Evolutionary conservation across 192 early-diverging fungal genomes (phyloP), one percentile per base, ranked within the genome.

Genomic region (Blastocladiella britannica): DNA sequence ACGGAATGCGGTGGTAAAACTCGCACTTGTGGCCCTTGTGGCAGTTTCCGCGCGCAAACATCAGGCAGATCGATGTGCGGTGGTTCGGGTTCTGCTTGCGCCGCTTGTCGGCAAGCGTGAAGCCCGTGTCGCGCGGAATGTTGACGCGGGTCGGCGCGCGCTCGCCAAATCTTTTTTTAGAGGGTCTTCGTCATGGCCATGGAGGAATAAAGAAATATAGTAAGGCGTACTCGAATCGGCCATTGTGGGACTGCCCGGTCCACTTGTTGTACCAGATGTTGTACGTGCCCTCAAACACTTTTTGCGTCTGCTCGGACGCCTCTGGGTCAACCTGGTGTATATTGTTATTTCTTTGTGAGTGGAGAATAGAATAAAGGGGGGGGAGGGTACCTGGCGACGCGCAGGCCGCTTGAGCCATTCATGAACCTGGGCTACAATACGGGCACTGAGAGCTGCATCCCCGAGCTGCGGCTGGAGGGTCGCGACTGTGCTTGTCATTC

Each of bases 31-130:
- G 56, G 7, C 88, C 88, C 53, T 78, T 75, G 29, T 76, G 68
- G 67, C 88, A 91, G 63, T 75, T 77, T 5, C 87, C 88, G 29
- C 80, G 70, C 0, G 86, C 83, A 74, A 91, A 91, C 61, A 87
- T 85, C 20, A 87, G 62, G 65, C 88, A 91, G 60, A 91, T 90
- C 52, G 72, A 75, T 20, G 77, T 67, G 25, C 74, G 70, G 6
- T 72, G 77, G 52, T 79, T 80, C 28, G 37, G 37, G 37, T 47
- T 47, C 37, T 47, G 37, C 37, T 47, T 9, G 15, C n/a, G 12
- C 15, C 37, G 37, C 37, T 66, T 64, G 8, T 80, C 77, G 7
- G 73, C 79, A 47, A 71, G 72, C 0, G 88, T 90, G 28, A 67
- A 70, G 22, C 88, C 88, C 26, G 75, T 68, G 61, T 90, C 88